Base-by-base conservation (phyloP, 1,284 basidiomycete genomes). In the Moniliophthora roreri region DNA sequence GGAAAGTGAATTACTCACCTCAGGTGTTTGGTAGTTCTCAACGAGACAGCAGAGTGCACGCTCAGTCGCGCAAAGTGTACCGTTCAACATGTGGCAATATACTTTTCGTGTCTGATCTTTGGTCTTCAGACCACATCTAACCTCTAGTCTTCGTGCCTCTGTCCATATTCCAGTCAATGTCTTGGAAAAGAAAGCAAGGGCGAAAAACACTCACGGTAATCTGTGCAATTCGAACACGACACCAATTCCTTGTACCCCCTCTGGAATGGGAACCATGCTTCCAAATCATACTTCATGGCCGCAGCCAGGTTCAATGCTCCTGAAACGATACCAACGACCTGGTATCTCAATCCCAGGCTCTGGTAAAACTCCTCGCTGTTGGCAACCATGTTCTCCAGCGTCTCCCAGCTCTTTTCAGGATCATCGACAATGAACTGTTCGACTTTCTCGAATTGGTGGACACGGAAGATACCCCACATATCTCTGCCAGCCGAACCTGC, bases 191-290 rank as follows among this genome's bases (percentile, higher is more conserved):
- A 23, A 39, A 11, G 57, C 23, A 41, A 18, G 34, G 21, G 7
- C 2, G 48, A 8, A 32, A 35, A 34, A 47, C 23, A 83, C 91
- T 76, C 64, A 95, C 93, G 93, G 70, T 95, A 95, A 69, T 96
- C 93, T 18, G 93, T 96, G 73, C 93, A 96, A 70, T 95, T 95
- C 65, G 90, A 93, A 67, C 90, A 93, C 61, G 90, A 93, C 35
- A 95, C 91, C 32, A 95, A 74, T 73, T 99, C 96, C 79, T 99
- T 99, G 79, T 96, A 95, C 59, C 82, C 89, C 54, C 87, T 89
- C 74, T 98, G 96, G 84, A 93, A 98, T 2, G 96, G 96, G 83
- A 99, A 99, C 93, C 94, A 99, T 46, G 96, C 97, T 73, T 99
- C 96, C 53, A 99, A 71, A 74, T 99, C 97, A 69, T 89, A 95